Percentiles rank a stretch among this genome's conserved stretches.
Conservation (phyloP, 1,139 yeast species). For the Blastobotrys indianensis region DNA sequence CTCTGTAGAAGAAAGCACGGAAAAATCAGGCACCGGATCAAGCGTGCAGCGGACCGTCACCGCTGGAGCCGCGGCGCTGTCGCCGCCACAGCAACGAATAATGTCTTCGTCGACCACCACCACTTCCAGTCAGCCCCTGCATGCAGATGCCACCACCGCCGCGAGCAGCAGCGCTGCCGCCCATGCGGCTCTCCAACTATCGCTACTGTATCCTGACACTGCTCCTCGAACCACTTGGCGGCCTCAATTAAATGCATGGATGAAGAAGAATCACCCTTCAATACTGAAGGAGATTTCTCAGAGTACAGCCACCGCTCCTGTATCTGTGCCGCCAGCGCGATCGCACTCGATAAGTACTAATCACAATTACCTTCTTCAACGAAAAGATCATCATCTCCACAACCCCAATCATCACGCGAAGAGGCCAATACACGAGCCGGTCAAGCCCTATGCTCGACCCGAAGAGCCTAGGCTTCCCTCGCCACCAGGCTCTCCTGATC, state of each 20-base stretch:
- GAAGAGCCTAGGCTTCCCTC: no score
- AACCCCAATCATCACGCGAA: no score
- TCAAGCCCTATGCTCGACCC: no score
- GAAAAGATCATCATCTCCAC: background rate
- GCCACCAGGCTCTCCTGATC: no score
- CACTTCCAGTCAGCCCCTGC: no score
- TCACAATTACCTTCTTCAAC: conserved; percentile 10
- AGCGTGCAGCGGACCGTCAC: background rate
- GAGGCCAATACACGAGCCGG: no score
- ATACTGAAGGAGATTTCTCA: conserved; percentile 23
- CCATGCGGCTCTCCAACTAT: conserved; percentile 10
- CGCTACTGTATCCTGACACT: conserved; percentile 36
- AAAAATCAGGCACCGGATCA: background rate
- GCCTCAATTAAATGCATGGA: conserved; percentile 36
- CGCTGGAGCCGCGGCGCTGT: background rate
- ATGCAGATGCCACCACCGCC: no score
- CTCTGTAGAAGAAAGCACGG: background rate
- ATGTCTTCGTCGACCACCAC: no score
- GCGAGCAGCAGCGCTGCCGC: no score
- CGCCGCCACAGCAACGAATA: background rate
- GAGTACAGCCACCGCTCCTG: conserved; percentile 14
- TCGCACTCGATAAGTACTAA: conserved; percentile 8
- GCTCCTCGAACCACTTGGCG: conserved; percentile 37
- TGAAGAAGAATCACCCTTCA: conserved; percentile 27
- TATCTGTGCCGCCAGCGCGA: conserved; percentile 6